Conservation (phyloP, 352 stramenopile genomes). For the Pythium rhizo-oryzae region DNA sequence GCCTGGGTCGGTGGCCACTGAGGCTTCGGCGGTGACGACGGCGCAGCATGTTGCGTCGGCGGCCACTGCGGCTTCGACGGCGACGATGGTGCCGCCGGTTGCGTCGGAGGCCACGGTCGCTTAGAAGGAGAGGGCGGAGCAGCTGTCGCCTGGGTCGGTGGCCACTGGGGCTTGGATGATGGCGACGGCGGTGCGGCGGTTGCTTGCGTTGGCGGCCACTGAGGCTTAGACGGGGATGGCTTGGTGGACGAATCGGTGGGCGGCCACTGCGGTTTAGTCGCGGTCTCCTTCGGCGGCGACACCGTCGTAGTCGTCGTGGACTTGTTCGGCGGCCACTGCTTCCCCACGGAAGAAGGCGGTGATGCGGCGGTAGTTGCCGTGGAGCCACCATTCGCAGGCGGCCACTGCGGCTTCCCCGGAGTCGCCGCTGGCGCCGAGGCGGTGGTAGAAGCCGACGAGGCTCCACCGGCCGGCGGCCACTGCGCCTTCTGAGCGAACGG, state of each 20-base stretch:
- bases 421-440: conserved; percentile 9
- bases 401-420: conserved; percentile 37
- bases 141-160: conserved; percentile 12
- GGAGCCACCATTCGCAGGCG: conserved; percentile 21
- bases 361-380: conserved; percentile 5
- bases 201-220: conserved; percentile 27
- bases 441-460: background rate
- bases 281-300: conserved; percentile 26
- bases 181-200: background rate
- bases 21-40: conserved; percentile 29
- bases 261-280: conserved; percentile 38
- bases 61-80: conserved; percentile 48
- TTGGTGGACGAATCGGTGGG: conserved; percentile 31
- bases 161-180: conserved; percentile 25
- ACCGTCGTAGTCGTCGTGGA: background rate
- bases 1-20: conserved; percentile 33
- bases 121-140: conserved; percentile 23
- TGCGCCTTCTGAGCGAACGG: conserved; percentile 57
- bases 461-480: conserved; percentile 38
- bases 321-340: conserved; percentile 28
- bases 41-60: conserved; percentile 25
- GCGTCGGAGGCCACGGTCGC: conserved; percentile 33
- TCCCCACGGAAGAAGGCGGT: background rate
- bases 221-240: conserved; percentile 18
- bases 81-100: conserved; percentile 7